phyloP scores from a whole-genome alignment of 768 basidiomycete species.

The Russula dissimulans region DNA sequence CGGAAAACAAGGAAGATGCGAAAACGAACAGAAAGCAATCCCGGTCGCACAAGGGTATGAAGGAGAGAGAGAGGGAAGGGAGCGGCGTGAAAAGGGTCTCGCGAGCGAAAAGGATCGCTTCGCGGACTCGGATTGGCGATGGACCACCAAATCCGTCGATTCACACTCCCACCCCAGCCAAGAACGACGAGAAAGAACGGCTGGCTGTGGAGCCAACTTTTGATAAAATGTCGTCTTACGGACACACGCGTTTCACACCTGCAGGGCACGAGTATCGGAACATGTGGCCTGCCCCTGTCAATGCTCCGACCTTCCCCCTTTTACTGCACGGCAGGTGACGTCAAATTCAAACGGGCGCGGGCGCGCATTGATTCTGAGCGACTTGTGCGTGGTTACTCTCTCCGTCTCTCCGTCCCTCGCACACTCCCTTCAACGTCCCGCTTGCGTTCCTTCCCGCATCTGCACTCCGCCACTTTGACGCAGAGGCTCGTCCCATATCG shows the following conservation, averaged over 20 bases:
- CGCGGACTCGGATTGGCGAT: background rate
- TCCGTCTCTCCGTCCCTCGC: no score
- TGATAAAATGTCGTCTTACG: constrained; percentile 2
- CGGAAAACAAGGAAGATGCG: background rate
- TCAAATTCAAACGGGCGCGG: background rate
- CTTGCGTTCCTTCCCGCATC: background rate
- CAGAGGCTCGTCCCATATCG: no score
- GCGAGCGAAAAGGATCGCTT: background rate
- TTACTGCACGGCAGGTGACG: background rate
- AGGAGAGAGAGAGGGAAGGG: background rate
- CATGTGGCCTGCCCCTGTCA: background rate
- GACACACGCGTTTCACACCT: constrained; percentile 7
- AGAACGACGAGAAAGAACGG: background rate
- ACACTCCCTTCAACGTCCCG: no score
- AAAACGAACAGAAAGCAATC: background rate
- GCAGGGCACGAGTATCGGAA: background rate
- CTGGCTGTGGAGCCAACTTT: constrained; percentile 8
- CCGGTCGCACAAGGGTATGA: background rate
- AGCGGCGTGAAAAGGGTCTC: background rate
- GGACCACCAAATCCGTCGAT: constrained; percentile 2
- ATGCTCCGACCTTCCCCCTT: constrained; percentile 9
- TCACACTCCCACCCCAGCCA: constrained; percentile 1
- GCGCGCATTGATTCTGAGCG: background rate
- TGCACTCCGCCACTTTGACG: no score
- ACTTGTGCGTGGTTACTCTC: constrained; percentile 3